Evolutionary conservation across 1,284 basidiomycete species (phyloP).

Genomic region (Uromyces viciae-fabae): DNA sequence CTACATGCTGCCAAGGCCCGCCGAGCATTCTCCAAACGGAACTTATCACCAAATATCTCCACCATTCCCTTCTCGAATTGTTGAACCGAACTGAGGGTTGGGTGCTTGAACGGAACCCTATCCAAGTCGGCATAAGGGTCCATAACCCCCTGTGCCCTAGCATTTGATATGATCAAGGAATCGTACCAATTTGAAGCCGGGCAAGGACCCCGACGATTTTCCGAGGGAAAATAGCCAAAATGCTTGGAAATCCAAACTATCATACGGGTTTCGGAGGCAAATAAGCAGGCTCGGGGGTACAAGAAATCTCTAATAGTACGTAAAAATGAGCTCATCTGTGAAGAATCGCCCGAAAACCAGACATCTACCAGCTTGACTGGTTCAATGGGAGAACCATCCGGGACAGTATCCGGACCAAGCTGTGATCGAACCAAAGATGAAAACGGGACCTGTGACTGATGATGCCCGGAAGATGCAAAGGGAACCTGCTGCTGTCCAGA

Average conservation of each 20-base stretch:
- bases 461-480: too few relatives aligned
- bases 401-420: too few relatives aligned
- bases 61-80: not conserved
- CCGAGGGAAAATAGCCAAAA: not conserved
- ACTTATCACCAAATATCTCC: constrained; percentile 6
- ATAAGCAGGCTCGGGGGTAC: not conserved
- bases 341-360: not conserved
- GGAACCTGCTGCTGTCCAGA: too few relatives aligned
- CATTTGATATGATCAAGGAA: not conserved
- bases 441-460: too few relatives aligned
- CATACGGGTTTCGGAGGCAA: not conserved
- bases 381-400: too few relatives aligned
- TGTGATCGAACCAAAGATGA: too few relatives aligned
- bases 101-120: not conserved
- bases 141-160: not conserved
- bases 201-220: not conserved
- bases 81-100: not conserved
- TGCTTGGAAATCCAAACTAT: not conserved
- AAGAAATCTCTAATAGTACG: not conserved
- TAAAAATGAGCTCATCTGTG: not conserved
- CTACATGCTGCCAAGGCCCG: not conserved
- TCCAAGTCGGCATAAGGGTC: not conserved
- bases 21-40: not conserved
- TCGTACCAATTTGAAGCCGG: not conserved
- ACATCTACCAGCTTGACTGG: not conserved